Evolutionary conservation across 768 basidiomycete genomes (phyloP).

Genomic region (Podaxis sp.): DNA sequence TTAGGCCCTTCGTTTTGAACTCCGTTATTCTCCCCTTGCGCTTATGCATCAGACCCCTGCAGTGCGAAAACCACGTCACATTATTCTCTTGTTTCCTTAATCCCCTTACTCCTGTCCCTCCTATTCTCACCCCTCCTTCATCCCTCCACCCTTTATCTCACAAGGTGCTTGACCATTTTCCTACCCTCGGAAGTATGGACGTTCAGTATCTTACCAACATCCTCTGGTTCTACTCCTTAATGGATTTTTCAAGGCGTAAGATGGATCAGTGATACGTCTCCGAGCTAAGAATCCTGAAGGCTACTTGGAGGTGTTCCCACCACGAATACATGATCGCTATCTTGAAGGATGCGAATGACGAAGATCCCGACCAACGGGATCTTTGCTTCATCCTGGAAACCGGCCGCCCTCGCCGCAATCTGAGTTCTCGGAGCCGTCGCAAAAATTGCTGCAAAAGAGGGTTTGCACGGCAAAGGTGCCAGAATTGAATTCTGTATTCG

Average conservation of each 20-base stretch:
- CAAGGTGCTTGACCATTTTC: not conserved
- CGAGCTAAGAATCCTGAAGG: not conserved
- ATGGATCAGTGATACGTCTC: slow-evolving; percentile 1
- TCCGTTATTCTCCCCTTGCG: too few relatives aligned
- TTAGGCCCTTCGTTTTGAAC: not conserved
- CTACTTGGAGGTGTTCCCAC: not conserved
- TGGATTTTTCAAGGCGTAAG: not conserved
- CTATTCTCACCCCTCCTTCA: not conserved
- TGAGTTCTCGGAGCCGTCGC: not conserved
- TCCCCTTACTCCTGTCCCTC: not conserved
- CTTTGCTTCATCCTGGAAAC: slow-evolving; percentile 4
- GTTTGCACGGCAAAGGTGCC: not conserved
- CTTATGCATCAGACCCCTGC: not conserved
- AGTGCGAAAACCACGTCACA: not conserved
- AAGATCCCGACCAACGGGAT: not conserved
- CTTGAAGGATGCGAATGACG: not conserved
- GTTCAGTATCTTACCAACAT: slow-evolving; percentile 1
- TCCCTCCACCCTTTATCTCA: not conserved
- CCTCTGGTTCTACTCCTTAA: slow-evolving; percentile 3
- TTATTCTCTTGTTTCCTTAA: not conserved
- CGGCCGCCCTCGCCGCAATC: not conserved
- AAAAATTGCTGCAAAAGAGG: slow-evolving; percentile 4
- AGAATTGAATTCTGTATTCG: not conserved
- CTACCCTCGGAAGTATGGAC: not conserved
- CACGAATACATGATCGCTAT: slow-evolving; percentile 5